Percentiles rank a stretch among this genome's conserved stretches.
Conservation (phyloP, 352 stramenopile species). For the Globisporangium acanthophoron region DNA sequence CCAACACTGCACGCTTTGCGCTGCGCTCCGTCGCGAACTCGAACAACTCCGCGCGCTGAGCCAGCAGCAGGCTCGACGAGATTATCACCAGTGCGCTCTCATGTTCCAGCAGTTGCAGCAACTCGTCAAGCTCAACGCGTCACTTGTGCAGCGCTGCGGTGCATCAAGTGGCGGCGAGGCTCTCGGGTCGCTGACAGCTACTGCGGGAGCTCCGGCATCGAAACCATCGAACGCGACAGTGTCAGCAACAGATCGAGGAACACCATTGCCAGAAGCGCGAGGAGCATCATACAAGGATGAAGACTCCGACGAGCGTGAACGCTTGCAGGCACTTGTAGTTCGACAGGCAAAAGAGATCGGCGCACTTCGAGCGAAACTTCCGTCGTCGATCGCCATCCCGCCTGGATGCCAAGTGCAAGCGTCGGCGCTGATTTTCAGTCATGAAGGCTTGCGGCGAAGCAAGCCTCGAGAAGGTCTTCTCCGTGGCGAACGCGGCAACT, state of each 20-base stretch:
- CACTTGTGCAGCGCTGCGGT: constrained; percentile 5
- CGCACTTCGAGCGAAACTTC: constrained; percentile 13
- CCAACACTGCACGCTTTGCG: constrained; percentile 15
- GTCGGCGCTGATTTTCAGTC: constrained; percentile 12
- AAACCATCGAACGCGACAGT: background rate
- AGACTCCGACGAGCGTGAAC: constrained; percentile 7
- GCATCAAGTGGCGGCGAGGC: background rate
- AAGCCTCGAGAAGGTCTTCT: no score
- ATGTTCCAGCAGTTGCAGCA: constrained; percentile 48
- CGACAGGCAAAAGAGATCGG: constrained; percentile 35
- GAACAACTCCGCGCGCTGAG: constrained; percentile 11
- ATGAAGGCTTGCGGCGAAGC: background rate
- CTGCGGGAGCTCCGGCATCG: background rate
- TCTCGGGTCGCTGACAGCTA: background rate
- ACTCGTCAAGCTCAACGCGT: constrained; percentile 31
- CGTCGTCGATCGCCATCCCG: constrained; percentile 10
- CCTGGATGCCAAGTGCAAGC: constrained; percentile 5
- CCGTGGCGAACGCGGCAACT: no score
- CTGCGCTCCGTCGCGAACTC: constrained; percentile 14
- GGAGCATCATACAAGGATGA: background rate
- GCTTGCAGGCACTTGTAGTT: constrained; percentile 30
- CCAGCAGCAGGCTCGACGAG: constrained; percentile 18
- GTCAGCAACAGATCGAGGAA: background rate
- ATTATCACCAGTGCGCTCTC: constrained; percentile 29
- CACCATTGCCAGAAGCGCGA: background rate